phyloP scores from a whole-genome alignment of 495 filamentous ascomycete species.

The Hypoxylon subgilvum region DNA sequence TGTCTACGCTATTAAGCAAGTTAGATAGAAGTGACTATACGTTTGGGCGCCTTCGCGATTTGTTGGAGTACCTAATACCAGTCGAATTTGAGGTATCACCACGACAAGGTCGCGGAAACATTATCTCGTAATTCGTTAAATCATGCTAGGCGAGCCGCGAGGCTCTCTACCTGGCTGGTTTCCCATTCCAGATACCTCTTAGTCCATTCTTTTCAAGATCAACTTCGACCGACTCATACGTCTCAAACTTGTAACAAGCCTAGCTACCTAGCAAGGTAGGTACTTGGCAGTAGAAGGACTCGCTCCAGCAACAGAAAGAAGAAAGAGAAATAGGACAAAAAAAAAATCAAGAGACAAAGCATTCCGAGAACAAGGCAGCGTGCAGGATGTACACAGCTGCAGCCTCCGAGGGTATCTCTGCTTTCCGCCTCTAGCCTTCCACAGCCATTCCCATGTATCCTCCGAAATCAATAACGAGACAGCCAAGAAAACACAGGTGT shows the following conservation, averaged over 20 bases:
- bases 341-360: slow-evolving; percentile 10
- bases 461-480: slow-evolving; percentile 4
- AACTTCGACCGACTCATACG: neutral
- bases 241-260: neutral
- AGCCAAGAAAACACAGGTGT: slow-evolving; percentile 10
- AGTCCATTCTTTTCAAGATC: slow-evolving; percentile 14
- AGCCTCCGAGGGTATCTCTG: slow-evolving; percentile 30
- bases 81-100: slow-evolving; percentile 12
- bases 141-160: slow-evolving; percentile 30
- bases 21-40: neutral
- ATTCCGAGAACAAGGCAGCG: slow-evolving; percentile 18
- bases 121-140: slow-evolving; percentile 35
- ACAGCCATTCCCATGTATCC: slow-evolving; percentile 12
- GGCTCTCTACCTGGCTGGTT: slow-evolving; percentile 19
- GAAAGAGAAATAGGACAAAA: neutral
- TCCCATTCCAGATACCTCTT: slow-evolving; percentile 20
- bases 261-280: neutral
- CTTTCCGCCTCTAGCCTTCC: slow-evolving; percentile 29
- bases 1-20: no score
- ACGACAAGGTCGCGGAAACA: slow-evolving; percentile 14
- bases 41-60: neutral
- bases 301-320: no score
- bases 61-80: slow-evolving; percentile 14
- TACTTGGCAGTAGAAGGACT: slow-evolving; percentile 4
- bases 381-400: slow-evolving; percentile 18